These are phyloP conservation scores for Artemisia annua DNA, from an alignment of 129 eudicot species.

Conservation along the genomic window DNA sequence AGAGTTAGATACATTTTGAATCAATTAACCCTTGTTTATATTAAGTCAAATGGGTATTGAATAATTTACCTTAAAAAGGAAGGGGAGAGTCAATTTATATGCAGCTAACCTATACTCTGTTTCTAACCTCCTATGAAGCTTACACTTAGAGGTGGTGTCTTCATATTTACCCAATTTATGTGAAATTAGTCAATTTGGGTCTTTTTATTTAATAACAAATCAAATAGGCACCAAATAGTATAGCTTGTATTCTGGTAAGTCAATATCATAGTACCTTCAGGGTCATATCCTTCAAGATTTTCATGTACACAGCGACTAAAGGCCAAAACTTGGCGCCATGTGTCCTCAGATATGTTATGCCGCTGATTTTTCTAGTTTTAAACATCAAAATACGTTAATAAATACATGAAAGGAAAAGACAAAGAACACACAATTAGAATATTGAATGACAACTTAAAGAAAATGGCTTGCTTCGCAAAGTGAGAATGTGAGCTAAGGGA, in stretches of 20 bases:
- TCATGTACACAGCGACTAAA: constrained; percentile 97
- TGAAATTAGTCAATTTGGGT: neutral
- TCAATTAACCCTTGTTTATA: neutral
- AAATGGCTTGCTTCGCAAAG: constrained; percentile 14
- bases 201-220: neutral
- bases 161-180: neutral
- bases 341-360: constrained; percentile 95
- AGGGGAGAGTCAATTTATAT: neutral
- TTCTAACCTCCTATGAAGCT: neutral
- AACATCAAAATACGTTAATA: constrained; percentile 25
- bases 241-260: neutral
- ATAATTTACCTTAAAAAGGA: neutral
- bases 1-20: too few relatives aligned
- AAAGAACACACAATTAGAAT: neutral
- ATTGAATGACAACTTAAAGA: neutral
- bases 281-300: constrained; percentile 96
- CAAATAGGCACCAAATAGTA: neutral
- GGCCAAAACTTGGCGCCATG: constrained; percentile 95
- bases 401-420: neutral
- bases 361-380: constrained; percentile 68
- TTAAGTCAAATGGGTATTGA: neutral
- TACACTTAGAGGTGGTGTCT: neutral
- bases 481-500: neutral
- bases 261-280: constrained; percentile 61
- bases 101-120: neutral